Evolutionary conservation across 352 stramenopile species (phyloP).

Genomic region (Nothophytophthora sp.): DNA sequence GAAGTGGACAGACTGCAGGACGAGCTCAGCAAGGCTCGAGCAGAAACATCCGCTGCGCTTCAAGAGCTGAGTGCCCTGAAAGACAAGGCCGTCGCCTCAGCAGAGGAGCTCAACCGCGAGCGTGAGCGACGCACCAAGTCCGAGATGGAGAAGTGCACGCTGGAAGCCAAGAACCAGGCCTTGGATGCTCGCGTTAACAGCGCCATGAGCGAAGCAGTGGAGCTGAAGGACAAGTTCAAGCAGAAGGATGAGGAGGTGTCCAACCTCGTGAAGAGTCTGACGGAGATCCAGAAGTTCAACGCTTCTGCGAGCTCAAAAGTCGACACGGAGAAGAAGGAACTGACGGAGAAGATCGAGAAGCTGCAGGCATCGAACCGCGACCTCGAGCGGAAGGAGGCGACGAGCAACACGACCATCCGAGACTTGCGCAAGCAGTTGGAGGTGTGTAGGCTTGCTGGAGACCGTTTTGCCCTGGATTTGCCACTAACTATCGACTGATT

Average conservation of each 20-base stretch:
- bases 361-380: conserved; percentile 53
- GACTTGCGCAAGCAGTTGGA: conserved; percentile 55
- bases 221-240: conserved; percentile 63
- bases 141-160: conserved; percentile 67
- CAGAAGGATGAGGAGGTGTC: conserved; percentile 74
- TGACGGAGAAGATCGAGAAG: conserved; percentile 57
- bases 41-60: conserved; percentile 48
- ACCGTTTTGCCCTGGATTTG: not conserved
- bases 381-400: conserved; percentile 53
- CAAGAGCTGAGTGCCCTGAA: conserved; percentile 57
- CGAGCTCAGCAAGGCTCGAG: conserved; percentile 42
- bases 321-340: conserved; percentile 68
- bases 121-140: conserved; percentile 49
- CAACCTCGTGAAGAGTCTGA: conserved; percentile 64
- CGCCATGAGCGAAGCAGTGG: conserved; percentile 32
- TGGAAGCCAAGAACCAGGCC: conserved; percentile 54
- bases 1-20: conserved; percentile 60
- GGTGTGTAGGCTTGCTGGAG: conserved; percentile 16
- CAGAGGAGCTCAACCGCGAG: conserved; percentile 54
- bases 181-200: conserved; percentile 49
- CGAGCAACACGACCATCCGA: conserved; percentile 39
- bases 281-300: conserved; percentile 79
- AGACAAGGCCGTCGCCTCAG: conserved; percentile 33
- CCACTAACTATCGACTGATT: not conserved
- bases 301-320: conserved; percentile 61